These are phyloP conservation scores for Macrotyloma uniflorum DNA, from an alignment of 306 rosid species.

Conservation along the genomic window DNA sequence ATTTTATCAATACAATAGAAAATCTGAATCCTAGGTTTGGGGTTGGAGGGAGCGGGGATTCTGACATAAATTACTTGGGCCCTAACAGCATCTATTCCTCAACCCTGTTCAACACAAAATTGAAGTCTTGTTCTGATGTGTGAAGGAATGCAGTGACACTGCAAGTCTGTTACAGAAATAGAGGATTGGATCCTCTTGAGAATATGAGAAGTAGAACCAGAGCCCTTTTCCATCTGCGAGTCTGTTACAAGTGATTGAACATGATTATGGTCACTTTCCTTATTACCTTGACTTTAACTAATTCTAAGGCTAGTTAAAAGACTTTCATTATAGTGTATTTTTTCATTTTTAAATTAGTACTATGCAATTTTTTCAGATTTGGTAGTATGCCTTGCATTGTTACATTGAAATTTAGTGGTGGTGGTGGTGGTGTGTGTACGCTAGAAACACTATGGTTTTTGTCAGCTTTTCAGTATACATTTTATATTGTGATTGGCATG, in stretches of 20 bases:
- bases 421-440: neutral
- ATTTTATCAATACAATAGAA: neutral
- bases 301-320: neutral
- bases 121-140: neutral
- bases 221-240: neutral
- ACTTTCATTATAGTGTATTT: neutral
- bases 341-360: neutral
- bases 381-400: neutral
- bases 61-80: conserved; percentile 1
- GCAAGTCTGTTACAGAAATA: neutral
- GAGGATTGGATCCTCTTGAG: neutral
- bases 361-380: neutral
- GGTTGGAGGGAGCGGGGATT: neutral
- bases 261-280: neutral
- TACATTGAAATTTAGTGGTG: neutral
- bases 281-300: neutral
- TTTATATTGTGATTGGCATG: conserved; percentile 4
- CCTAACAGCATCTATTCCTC: conserved; percentile 9
- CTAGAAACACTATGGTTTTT: neutral
- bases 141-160: neutral
- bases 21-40: neutral
- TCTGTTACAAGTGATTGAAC: neutral
- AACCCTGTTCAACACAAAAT: neutral
- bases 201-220: neutral
- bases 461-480: neutral